A percentile compares a stretch with the other conserved stretches of the same genome.
Evolutionary conservation across 495 filamentous ascomycete genomes (phyloP).

Genomic region (Parathielavia hyrcaniae): DNA sequence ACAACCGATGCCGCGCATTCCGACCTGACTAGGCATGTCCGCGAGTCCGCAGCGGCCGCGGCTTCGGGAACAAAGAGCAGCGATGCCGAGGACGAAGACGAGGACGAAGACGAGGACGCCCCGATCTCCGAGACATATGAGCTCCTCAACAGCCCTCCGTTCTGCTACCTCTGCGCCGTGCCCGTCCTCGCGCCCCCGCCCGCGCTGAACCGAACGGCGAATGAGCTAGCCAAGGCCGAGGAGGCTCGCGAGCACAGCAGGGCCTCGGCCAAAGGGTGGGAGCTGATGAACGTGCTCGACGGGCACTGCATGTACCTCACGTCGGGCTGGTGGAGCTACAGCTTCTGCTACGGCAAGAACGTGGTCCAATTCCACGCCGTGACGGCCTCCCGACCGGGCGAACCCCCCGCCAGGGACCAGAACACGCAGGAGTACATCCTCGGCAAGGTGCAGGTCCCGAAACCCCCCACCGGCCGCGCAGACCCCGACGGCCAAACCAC

Average conservation of each 20-base stretch:
- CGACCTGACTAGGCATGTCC: conserved; percentile 34
- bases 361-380: conserved; percentile 91
- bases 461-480: conserved; percentile 31
- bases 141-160: conserved; percentile 61
- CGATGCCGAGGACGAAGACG: conserved; percentile 8
- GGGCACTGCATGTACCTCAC: conserved; percentile 85
- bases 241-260: conserved; percentile 79
- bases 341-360: conserved; percentile 83
- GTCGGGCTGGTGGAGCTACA: conserved; percentile 95
- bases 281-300: conserved; percentile 81
- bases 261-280: conserved; percentile 78
- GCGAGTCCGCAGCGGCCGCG: conserved; percentile 29
- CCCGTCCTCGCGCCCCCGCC: conserved; percentile 58
- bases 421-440: conserved; percentile 73
- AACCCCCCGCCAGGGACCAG: conserved; percentile 67
- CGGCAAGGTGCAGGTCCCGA: conserved; percentile 45
- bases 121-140: conserved; percentile 55
- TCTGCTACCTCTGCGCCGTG: conserved; percentile 77
- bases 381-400: conserved; percentile 48
- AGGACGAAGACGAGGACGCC: conserved; percentile 19
- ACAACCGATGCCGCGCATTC: conserved; percentile 33
- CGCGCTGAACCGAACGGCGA: conserved; percentile 53
- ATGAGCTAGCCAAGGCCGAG: conserved; percentile 59
- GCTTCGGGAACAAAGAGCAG: neutral
- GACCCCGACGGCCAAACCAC: conserved; percentile 14